Base-by-base conservation (phyloP, 2,329 filamentous ascomycete species). In the Apiospora aurea region DNA sequence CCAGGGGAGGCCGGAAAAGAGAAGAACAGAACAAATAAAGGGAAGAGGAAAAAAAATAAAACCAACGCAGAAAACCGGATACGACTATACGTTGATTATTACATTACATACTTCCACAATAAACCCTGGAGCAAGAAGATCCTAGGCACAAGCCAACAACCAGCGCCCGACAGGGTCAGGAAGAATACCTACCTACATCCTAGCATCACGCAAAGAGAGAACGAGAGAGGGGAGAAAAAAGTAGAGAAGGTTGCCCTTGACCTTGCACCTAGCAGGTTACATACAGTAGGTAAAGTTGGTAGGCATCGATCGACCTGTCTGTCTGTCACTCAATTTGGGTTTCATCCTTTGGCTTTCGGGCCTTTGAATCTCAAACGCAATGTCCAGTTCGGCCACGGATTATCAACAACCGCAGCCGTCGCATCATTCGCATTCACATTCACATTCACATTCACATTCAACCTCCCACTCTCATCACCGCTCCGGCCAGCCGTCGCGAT, bases 371-470 rank as follows among this genome's bases (percentile, higher is more conserved):
- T 69, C 67, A 69, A 69, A 69, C 67, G 75, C 73, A 69, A 75
- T 75, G 74, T 75, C 73, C 71, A 75, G 72, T 74, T 73, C 74
- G 69, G 71, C 74, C 74, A 75, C 74, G 49, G 74, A 75, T 73
- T 74, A 76, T 73, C 73, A 76, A 71, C 73, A 74, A 18, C 70
- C 72, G 69, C 67, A 46, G 44, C 21, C 67, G 67, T 49, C 67
- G 47, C 67, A 46, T 49, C 67, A 49, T 46, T 34, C 44, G 10
- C 67, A 69, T 69, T 69, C 67, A 24, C 47, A 29, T 69, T 69
- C 67, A 24, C 47, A 29, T 69, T 34, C 44, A 21, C 67, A 69
- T 49, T 69, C 67, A 24, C 47, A 29, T 69, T 53, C 46, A 41
- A 51, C 21, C 47, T 47, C 46, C 68, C 47, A 69, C 44, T 51